Evolutionary conservation across 805 yeast species (phyloP).

Genomic region (Yamadazyma tumulicola): DNA sequence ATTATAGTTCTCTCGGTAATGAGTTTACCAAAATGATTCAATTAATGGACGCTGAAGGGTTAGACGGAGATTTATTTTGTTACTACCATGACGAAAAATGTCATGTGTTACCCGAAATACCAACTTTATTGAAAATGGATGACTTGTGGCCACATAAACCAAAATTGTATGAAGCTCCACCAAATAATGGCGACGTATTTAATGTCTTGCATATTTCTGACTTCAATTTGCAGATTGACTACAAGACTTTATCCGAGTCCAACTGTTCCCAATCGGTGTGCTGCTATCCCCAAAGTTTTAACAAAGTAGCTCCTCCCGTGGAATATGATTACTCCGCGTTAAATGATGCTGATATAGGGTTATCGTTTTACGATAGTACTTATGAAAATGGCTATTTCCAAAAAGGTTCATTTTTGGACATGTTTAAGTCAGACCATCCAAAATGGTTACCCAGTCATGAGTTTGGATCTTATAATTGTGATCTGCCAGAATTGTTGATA

Average conservation of each 20-base stretch:
- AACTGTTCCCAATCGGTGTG: constrained; percentile 57
- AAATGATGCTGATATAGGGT: constrained; percentile 12
- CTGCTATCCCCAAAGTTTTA: constrained; percentile 51
- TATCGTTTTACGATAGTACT: constrained; percentile 24
- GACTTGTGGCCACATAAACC: constrained; percentile 37
- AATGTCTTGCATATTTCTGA: constrained; percentile 66
- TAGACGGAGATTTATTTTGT: constrained; percentile 47
- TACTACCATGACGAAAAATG: constrained; percentile 36
- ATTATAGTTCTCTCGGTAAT: constrained; percentile 23
- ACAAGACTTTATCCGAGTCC: constrained; percentile 50
- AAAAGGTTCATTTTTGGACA: constrained; percentile 24
- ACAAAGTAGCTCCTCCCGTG: constrained; percentile 19
- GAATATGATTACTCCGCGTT: constrained; percentile 27
- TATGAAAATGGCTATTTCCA: constrained; percentile 21
- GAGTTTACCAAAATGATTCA: constrained; percentile 47
- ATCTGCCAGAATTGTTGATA: constrained; percentile 58
- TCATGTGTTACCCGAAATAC: constrained; percentile 50
- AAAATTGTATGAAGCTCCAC: constrained; percentile 17
- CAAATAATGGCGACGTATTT: constrained; percentile 31
- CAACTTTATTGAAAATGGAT: constrained; percentile 24
- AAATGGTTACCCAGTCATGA: constrained; percentile 50
- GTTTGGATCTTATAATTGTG: constrained; percentile 63
- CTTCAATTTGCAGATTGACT: constrained; percentile 56
- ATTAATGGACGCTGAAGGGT: constrained; percentile 48
- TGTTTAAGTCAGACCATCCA: constrained; percentile 3